These are phyloP conservation scores for Xylaria bambusicola DNA, from an alignment of 495 filamentous ascomycete species.

Conservation along the genomic window DNA sequence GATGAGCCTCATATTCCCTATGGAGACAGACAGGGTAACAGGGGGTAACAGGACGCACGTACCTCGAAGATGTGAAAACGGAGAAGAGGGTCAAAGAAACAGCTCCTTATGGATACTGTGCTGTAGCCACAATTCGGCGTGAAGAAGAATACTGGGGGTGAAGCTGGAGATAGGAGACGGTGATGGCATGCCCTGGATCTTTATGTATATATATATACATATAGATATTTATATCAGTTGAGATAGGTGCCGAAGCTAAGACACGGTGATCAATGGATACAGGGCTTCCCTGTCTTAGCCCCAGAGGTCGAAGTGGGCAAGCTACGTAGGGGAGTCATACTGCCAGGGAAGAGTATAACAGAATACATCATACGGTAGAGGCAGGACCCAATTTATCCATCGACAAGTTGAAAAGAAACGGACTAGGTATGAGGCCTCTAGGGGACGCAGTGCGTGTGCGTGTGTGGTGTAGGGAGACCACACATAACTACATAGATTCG, in stretches of 20 bases:
- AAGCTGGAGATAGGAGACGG: constrained; percentile 3
- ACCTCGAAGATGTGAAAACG: constrained; percentile 1
- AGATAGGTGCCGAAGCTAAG: constrained; percentile 8
- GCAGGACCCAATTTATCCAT: constrained; percentile 15
- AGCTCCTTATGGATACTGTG: neutral
- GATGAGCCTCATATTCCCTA: constrained; percentile 4
- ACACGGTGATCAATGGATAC: constrained; percentile 3
- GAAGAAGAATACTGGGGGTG: neutral
- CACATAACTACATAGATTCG: too few relatives aligned
- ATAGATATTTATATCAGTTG: constrained; percentile 11
- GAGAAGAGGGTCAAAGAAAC: neutral
- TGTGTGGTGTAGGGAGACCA: neutral
- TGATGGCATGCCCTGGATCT: constrained; percentile 9
- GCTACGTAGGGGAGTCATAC: constrained; percentile 11
- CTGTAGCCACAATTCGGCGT: neutral
- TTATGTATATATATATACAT: too few relatives aligned
- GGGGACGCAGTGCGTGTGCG: constrained; percentile 4
- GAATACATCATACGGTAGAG: constrained; percentile 15
- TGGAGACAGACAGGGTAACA: neutral
- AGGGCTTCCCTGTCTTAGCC: constrained; percentile 17
- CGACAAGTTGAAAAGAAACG: neutral
- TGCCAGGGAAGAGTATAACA: neutral
- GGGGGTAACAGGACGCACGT: neutral
- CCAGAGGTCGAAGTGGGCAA: constrained; percentile 5
- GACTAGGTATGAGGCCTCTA: constrained; percentile 6